Evolutionary conservation across 2,329 filamentous ascomycete genomes (phyloP), one percentile per base, ranked within the genome.

Genomic region (Trichoderma harzianum): DNA sequence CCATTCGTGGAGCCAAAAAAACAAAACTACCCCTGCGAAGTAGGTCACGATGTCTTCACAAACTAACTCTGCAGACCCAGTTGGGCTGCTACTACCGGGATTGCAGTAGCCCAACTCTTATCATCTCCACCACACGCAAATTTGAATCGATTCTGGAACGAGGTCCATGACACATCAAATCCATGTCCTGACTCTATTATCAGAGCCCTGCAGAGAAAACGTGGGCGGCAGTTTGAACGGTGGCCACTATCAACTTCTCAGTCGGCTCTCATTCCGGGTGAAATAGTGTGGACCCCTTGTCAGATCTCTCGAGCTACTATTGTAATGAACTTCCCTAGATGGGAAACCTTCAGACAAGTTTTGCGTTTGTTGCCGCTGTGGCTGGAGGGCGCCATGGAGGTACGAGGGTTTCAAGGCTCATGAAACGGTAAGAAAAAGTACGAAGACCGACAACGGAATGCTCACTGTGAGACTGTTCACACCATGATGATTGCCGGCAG

Each of bases 291-390:
- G 67, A 30, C 32, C 58, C 67, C 68, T 43, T 53, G 66, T 68
- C 53, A 10, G 21, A 60, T 62, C 51, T 68, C 36, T 74, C 62
- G 64, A 71, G 64, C 72, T 72, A 28, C 51, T 18, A 18, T 65
- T 57, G 26, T 16, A 51, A 64, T 47, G 63, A 74, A 43, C 70
- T 73, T 74, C 73, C 69, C 74, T 57, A 72, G 76, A 66, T 68
- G 73, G 77, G 75, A 78, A 76, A 78, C 53, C 73, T 65, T 36
- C 58, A 53, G 74, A 65, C 76, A 78, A 74, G 55, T 69, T 71
- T 58, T 76, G 77, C 77, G 74, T 78, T 75, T 72, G 65, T 72
- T 75, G 73, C 74, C 72, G 64, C 71, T 73, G 57, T 58, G 39
- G 72, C 66, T 60, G 51, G 58, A 63, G 53, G 47, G 28, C 60